Percentiles rank a stretch among this genome's conserved stretches.
Evolutionary conservation across 768 basidiomycete genomes (phyloP).

Genomic region (Boletus speciosus): DNA sequence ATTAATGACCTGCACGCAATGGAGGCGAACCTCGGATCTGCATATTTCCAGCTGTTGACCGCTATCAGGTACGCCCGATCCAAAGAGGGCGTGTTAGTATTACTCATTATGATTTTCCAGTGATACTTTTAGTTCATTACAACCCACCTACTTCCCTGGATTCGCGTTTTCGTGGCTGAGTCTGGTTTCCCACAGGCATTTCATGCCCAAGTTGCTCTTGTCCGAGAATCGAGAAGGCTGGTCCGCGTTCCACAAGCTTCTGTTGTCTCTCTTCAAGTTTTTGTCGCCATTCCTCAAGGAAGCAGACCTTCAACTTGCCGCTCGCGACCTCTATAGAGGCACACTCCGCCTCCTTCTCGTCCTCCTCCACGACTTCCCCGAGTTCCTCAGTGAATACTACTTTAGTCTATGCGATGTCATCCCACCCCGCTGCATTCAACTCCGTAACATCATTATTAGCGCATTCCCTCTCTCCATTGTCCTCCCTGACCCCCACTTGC

Average conservation of each 20-base stretch:
- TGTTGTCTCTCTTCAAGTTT: conserved; percentile 94
- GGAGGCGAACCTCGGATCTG: conserved; percentile 79
- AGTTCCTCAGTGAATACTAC: conserved; percentile 95
- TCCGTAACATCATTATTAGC: conserved; percentile 93
- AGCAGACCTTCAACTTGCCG: conserved; percentile 73
- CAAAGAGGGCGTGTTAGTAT: not conserved
- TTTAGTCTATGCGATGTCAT: conserved; percentile 94
- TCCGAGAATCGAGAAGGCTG: conserved; percentile 94
- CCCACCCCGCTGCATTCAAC: conserved; percentile 89
- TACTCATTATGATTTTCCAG: conserved; percentile 37
- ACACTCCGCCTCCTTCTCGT: conserved; percentile 88
- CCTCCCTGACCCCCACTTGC: conserved; percentile 85
- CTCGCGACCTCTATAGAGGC: conserved; percentile 86
- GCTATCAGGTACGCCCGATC: conserved; percentile 66
- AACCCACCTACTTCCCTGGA: conserved; percentile 94
- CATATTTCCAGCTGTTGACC: conserved; percentile 85
- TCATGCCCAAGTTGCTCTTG: conserved; percentile 93
- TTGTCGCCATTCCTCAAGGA: conserved; percentile 85
- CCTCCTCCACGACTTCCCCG: conserved; percentile 97
- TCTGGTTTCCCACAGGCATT: conserved; percentile 90
- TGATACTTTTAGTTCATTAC: conserved; percentile 92
- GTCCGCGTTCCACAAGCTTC: conserved; percentile 92
- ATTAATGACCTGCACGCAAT: conserved; percentile 88
- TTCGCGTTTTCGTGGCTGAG: conserved; percentile 99
- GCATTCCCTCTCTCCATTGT: conserved; percentile 83